Conservation (phyloP, 2,329 filamentous ascomycete genomes). For the Trichoderma oligosporum region DNA sequence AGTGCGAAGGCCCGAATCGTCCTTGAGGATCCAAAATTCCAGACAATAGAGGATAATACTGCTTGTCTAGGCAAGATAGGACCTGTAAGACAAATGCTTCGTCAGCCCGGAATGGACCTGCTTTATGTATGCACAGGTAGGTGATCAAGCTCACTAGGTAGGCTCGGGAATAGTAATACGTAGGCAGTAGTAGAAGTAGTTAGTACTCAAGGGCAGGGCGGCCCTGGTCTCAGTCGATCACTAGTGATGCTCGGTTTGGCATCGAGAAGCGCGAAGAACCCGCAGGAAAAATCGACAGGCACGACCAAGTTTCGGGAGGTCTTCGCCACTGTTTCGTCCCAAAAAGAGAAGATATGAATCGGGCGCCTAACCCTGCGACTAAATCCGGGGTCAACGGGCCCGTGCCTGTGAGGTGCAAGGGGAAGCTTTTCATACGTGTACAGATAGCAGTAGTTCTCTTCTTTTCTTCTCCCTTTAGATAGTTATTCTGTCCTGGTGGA, state of each 20-base stretch:
- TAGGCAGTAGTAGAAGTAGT: too few species aligned
- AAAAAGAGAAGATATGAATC: too few species aligned
- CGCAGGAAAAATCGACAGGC: conserved; percentile 15
- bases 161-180: not conserved
- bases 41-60: conserved; percentile 13
- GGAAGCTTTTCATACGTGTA: conserved; percentile 14
- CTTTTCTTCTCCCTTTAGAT: not conserved
- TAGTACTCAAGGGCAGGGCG: conserved; percentile 10
- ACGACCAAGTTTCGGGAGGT: conserved; percentile 12
- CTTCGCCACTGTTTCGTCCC: conserved; percentile 19
- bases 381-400: conserved; percentile 18
- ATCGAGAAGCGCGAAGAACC: conserved; percentile 6
- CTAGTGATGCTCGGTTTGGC: conserved; percentile 15
- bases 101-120: conserved; percentile 19
- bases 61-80: conserved; percentile 18
- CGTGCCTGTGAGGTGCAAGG: conserved; percentile 13
- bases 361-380: conserved; percentile 21
- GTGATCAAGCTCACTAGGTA: conserved; percentile 17
- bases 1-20: conserved; percentile 21
- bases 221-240: conserved; percentile 20
- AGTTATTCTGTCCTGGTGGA: conserved; percentile 2
- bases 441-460: not conserved
- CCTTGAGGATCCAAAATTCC: conserved; percentile 17
- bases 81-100: conserved; percentile 18
- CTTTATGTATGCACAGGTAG: conserved; percentile 19